These are phyloP conservation scores for Claviceps arundinis DNA, from an alignment of 2,329 filamentous ascomycete species.

Conservation along the genomic window DNA sequence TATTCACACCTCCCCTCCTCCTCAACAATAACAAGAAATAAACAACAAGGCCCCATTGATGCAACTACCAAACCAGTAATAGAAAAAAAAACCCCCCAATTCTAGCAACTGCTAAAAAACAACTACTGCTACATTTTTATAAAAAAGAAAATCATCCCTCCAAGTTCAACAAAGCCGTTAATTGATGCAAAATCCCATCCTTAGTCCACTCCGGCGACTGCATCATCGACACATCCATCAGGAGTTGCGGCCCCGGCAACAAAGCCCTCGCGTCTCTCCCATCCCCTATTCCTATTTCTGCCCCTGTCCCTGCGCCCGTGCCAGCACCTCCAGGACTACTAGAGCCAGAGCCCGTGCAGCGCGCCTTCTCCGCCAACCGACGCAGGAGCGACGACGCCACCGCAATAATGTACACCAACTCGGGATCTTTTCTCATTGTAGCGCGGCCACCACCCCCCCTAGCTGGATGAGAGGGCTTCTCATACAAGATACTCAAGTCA, in stretches of 20 bases:
- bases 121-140: no score
- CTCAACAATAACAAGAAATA: no score
- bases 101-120: neutral
- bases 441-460: constrained; percentile 19
- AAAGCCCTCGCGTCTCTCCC: constrained; percentile 28
- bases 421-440: constrained; percentile 30
- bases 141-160: constrained; percentile 29
- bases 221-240: constrained; percentile 56
- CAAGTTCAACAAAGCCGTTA: constrained; percentile 41
- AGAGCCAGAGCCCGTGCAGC: constrained; percentile 36
- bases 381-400: constrained; percentile 56
- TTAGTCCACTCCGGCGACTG: constrained; percentile 47
- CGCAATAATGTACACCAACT: constrained; percentile 50
- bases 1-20: no score
- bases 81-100: neutral
- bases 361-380: constrained; percentile 54
- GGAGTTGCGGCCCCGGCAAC: constrained; percentile 51
- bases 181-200: constrained; percentile 52
- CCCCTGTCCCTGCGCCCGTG: no score
- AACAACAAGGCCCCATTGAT: no score
- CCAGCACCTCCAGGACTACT: constrained; percentile 14
- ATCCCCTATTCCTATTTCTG: constrained; percentile 29
- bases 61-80: no score
- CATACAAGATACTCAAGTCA: constrained; percentile 52
- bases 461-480: constrained; percentile 15